A percentile compares a stretch with the other conserved stretches of the same genome.
Conservation (phyloP, 441 rosid species). For the Populus hybrid region DNA sequence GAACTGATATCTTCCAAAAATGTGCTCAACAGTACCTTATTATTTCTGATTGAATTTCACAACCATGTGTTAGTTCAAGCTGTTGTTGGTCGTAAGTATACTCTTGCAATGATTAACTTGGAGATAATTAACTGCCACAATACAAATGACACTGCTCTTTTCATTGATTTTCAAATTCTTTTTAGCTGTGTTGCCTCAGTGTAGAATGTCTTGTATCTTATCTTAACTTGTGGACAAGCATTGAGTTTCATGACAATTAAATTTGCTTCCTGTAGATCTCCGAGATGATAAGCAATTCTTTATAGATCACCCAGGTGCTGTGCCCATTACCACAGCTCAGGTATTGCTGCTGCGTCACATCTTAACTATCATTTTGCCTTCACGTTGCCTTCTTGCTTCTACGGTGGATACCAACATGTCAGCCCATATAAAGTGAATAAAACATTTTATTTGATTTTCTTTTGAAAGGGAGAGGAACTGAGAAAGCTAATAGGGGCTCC, state of each 20-base stretch:
- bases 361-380: background rate
- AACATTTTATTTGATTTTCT: background rate
- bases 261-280: constrained; percentile 55
- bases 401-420: background rate
- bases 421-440: background rate
- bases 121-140: background rate
- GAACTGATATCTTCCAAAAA: background rate
- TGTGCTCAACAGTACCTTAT: background rate
- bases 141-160: background rate
- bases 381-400: background rate
- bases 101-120: background rate
- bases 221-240: background rate
- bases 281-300: constrained; percentile 84
- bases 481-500: constrained; percentile 78
- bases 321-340: constrained; percentile 79
- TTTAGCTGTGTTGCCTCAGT: background rate
- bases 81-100: background rate
- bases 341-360: constrained; percentile 30
- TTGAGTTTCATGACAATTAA: constrained; percentile 7
- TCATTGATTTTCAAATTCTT: background rate
- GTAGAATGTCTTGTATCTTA: background rate
- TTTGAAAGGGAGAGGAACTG: constrained; percentile 73
- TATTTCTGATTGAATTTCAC: background rate
- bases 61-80: background rate
- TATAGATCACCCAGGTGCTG: constrained; percentile 80